A percentile compares a stretch with the other conserved stretches of the same genome.
Evolutionary conservation across 192 early-diverging fungal genomes (phyloP).

Genomic region (Endogone sp.): DNA sequence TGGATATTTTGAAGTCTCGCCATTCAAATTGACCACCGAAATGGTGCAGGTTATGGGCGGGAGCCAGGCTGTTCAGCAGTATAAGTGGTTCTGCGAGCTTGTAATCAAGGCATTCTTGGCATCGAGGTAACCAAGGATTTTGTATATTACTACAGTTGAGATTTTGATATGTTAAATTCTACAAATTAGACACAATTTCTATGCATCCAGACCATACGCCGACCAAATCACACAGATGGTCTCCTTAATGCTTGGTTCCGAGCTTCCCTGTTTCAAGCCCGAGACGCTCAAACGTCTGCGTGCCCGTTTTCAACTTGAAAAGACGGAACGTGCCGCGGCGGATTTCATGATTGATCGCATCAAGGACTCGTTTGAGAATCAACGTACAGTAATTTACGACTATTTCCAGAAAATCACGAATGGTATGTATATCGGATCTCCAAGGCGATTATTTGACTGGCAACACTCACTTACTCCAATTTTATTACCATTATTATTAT

Average conservation of each 20-base stretch:
- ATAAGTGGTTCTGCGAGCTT: slow-evolving; percentile 85
- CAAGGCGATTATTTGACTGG: neutral
- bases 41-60: slow-evolving; percentile 98
- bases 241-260: slow-evolving; percentile 89
- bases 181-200: slow-evolving; percentile 3
- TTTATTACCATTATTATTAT: too few species aligned
- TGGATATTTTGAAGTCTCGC: slow-evolving; percentile 90
- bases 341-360: slow-evolving; percentile 94
- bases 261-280: slow-evolving; percentile 96
- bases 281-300: slow-evolving; percentile 88
- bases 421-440: slow-evolving; percentile 33
- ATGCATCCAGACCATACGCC: slow-evolving; percentile 67
- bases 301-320: slow-evolving; percentile 85
- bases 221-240: slow-evolving; percentile 91
- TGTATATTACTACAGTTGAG: neutral
- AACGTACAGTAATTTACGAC: slow-evolving; percentile 78
- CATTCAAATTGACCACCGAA: slow-evolving; percentile 97
- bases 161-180: slow-evolving; percentile 4
- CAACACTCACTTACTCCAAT: neutral
- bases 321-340: slow-evolving; percentile 85
- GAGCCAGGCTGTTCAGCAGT: slow-evolving; percentile 72
- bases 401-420: slow-evolving; percentile 82
- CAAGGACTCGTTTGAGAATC: slow-evolving; percentile 89
- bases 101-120: slow-evolving; percentile 92
- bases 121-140: slow-evolving; percentile 33